These are phyloP conservation scores for Venustampulla echinocandica DNA, from an alignment of 495 filamentous ascomycete species.

Conservation along the genomic window DNA sequence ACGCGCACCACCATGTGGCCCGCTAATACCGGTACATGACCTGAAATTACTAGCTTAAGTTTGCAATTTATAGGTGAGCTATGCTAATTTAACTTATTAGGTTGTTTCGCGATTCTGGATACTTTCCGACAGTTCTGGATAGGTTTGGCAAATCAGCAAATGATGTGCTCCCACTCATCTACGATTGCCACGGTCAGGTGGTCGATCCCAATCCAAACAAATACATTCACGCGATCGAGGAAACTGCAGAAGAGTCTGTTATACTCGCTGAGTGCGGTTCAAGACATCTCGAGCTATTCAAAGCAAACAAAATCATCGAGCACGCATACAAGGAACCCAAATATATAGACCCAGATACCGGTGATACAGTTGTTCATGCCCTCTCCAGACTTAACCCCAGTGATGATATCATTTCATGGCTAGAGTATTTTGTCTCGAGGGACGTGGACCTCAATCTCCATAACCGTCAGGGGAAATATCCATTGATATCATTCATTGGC, in stretches of 20 bases:
- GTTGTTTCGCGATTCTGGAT: constrained; percentile 9
- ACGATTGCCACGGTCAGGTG: constrained; percentile 10
- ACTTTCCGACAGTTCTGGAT: constrained; percentile 5
- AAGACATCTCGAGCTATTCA: neutral
- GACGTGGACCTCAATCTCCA: constrained; percentile 18
- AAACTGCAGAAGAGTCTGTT: neutral
- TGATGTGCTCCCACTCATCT: constrained; percentile 8
- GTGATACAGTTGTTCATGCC: constrained; percentile 19
- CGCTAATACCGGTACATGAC: too few relatives aligned
- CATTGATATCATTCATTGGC: constrained; percentile 11
- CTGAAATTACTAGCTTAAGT: neutral
- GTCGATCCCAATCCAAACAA: constrained; percentile 3
- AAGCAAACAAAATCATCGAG: neutral
- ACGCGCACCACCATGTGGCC: too few relatives aligned
- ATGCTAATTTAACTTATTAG: neutral
- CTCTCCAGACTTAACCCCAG: constrained; percentile 10
- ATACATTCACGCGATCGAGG: neutral
- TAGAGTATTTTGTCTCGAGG: constrained; percentile 5
- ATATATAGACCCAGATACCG: constrained; percentile 11
- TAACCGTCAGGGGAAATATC: constrained; percentile 8
- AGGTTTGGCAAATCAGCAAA: constrained; percentile 7
- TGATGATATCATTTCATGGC: constrained; percentile 1
- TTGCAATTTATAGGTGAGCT: neutral
- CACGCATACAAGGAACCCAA: neutral
- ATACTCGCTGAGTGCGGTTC: neutral